Conservation (phyloP, 306 rosid genomes). For the Datisca glomerata region DNA sequence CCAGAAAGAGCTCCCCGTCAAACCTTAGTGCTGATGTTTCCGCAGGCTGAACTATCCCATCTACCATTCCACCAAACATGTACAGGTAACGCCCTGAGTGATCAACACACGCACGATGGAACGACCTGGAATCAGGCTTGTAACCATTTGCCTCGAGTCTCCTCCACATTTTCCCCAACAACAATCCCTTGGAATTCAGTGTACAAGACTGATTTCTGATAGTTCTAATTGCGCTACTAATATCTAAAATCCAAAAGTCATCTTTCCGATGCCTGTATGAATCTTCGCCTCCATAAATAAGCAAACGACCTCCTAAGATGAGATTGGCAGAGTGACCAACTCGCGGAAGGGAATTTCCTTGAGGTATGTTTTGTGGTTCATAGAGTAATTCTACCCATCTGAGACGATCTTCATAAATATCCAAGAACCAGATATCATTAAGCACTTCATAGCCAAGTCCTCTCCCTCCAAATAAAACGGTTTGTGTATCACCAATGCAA, state of each 20-base stretch:
- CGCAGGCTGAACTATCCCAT: slow-evolving; percentile 35
- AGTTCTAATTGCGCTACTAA: slow-evolving; percentile 36
- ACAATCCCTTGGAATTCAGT: slow-evolving; percentile 22
- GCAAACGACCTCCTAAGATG: slow-evolving; percentile 66
- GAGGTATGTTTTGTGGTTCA: slow-evolving; percentile 42
- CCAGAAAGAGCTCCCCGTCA: slow-evolving; percentile 70
- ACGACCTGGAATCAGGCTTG: slow-evolving; percentile 38
- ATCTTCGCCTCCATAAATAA: slow-evolving; percentile 85
- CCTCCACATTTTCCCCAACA: slow-evolving; percentile 56
- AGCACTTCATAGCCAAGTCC: slow-evolving; percentile 74
- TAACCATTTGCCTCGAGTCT: slow-evolving; percentile 37
- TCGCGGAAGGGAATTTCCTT: slow-evolving; percentile 68
- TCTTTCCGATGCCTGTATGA: slow-evolving; percentile 57
- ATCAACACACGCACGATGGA: slow-evolving; percentile 78
- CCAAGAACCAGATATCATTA: slow-evolving; percentile 77
- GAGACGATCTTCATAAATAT: slow-evolving; percentile 21
- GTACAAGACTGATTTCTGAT: slow-evolving; percentile 24
- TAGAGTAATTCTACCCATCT: slow-evolving; percentile 57
- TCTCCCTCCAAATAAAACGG: slow-evolving; percentile 81
- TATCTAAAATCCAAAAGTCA: slow-evolving; percentile 78
- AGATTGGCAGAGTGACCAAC: slow-evolving; percentile 84
- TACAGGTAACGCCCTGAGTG: slow-evolving; percentile 46
- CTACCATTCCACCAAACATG: slow-evolving; percentile 88
- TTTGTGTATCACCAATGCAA: slow-evolving; percentile 40
- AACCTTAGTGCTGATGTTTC: slow-evolving; percentile 49